Evolutionary conservation across 2,329 filamentous ascomycete genomes (phyloP), one percentile per base, ranked within the genome.

Genomic region (Graphilbum sp.): DNA sequence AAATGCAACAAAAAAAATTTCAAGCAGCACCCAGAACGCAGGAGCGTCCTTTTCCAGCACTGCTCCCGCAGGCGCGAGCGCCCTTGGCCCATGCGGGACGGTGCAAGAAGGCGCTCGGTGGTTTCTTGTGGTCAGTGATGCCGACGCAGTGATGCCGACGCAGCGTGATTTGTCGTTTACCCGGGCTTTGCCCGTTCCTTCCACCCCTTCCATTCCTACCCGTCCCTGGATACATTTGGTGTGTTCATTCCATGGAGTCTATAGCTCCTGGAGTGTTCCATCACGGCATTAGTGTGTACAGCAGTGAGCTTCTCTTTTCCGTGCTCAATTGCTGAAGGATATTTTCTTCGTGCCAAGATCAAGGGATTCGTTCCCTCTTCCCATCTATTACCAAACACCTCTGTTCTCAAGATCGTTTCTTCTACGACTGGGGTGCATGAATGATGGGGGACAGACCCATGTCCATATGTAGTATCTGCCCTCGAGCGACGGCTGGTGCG

Each of bases 241-340:
- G n/a, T n/a, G n/a, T n/a, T n/a, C n/a, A n/a, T n/a, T n/a, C n/a
- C n/a, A n/a, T n/a, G n/a, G n/a, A n/a, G n/a, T n/a, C n/a, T n/a
- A n/a, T n/a, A n/a, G n/a, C n/a, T n/a, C n/a, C n/a, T n/a, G n/a
- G n/a, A n/a, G n/a, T n/a, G n/a, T n/a, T n/a, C n/a, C n/a, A n/a
- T n/a, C 43, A 63, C 54, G 67, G 67, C 67, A 70, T 70, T 56
- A 59, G 67, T 71, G 67, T 71, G 67, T 71, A 70, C 67, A 68
- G 63, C 66, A 64, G 54, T 58, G 64, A 61, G 63, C 62, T 58
- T 56, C 49, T 53, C 44, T 49, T 38, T 36, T 37, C 54, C 42
- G 54, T 51, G 64, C 66, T 63, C 61, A 52, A 56, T 61, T 65
- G 66, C 61, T 69, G 66, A 70, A 70, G 67, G 66, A 69, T 56